A percentile compares a stretch with the other conserved stretches of the same genome.
phyloP scores from a whole-genome alignment of 208 protist species.

The Tritrichomonas foetus region DNA sequence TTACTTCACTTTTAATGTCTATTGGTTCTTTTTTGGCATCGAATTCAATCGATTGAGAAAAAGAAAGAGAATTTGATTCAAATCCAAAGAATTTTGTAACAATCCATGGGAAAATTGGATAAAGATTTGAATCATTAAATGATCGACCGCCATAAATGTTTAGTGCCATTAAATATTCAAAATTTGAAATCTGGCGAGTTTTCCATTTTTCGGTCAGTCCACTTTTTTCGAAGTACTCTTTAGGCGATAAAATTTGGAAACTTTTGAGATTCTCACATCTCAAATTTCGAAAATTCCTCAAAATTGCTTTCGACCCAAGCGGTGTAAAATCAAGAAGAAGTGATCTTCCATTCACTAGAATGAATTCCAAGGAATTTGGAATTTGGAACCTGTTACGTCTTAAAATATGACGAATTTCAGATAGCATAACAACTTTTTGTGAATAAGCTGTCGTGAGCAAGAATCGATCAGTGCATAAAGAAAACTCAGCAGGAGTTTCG shows the following conservation, averaged over 20 bases:
- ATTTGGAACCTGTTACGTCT: background rate
- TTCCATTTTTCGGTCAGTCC: background rate
- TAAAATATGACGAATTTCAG: background rate
- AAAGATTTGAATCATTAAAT: background rate
- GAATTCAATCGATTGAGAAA: too few relatives aligned
- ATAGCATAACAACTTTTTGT: background rate
- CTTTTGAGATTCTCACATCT: background rate
- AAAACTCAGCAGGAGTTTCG: too few relatives aligned
- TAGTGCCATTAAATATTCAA: background rate
- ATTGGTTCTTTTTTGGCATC: too few relatives aligned
- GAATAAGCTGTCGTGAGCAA: too few relatives aligned
- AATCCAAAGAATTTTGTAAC: background rate
- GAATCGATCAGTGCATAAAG: too few relatives aligned
- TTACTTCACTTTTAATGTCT: background rate
- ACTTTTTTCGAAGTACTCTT: background rate
- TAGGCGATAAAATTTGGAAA: background rate
- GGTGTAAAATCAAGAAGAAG: background rate
- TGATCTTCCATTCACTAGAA: background rate
- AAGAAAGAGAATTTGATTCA: background rate
- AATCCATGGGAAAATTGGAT: constrained; percentile 35
- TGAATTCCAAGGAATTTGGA: background rate
- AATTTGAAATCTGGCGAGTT: background rate
- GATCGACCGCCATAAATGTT: background rate
- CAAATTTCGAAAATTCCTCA: background rate
- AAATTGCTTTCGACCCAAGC: background rate